Evolutionary conservation across 192 early-diverging fungal species (phyloP), one percentile per base, ranked within the genome.

Genomic region (Entomortierella beljakovae): DNA sequence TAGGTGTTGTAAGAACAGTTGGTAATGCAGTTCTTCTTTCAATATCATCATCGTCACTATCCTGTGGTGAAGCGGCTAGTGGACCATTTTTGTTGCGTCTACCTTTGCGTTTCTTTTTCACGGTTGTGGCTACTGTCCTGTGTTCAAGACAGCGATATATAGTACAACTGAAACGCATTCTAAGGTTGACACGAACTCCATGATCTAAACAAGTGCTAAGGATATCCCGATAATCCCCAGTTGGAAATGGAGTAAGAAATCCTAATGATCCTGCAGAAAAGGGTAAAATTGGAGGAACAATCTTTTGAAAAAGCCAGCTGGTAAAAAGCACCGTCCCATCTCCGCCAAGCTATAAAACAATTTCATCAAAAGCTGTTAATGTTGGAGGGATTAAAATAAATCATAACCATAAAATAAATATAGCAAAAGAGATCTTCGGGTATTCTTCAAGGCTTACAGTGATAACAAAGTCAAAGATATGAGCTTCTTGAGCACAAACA

Each of bases 241-340:
- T 91, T 61, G 92, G 84, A 77, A 98, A 98, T 5, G 94, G 93
- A 0, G 97, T 97, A 38, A 99, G 69, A 48, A 99, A 99, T n/a
- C 97, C 96, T 37, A 99, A 80, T 31, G 96, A 97, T 6, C 97
- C 97, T 33, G 97, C 77, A 64, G 96, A 92, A 83, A 99, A 97
- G 0, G 97, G 90, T 15, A 99, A 86, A n/a, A 98, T 89, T 0
- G 96, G 96, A 43, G 97, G 97, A 37, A 98, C 94, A 13, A 88
- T 85, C 6, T 70, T 75, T 81, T 98, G 95, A 72, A 94, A 93
- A 33, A 99, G 82, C 92, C 96, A 96, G 31, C 94, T 93, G 31
- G 95, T 93, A 75, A 92, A 99, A 29, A 98, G 85, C 10, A 98
- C 95, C 1, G 97, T 99, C 38, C 96, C 97, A 85, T 99, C 96